Base-by-base conservation (phyloP, 140 eudicot genomes). In the Erigeron philadelphicus region DNA sequence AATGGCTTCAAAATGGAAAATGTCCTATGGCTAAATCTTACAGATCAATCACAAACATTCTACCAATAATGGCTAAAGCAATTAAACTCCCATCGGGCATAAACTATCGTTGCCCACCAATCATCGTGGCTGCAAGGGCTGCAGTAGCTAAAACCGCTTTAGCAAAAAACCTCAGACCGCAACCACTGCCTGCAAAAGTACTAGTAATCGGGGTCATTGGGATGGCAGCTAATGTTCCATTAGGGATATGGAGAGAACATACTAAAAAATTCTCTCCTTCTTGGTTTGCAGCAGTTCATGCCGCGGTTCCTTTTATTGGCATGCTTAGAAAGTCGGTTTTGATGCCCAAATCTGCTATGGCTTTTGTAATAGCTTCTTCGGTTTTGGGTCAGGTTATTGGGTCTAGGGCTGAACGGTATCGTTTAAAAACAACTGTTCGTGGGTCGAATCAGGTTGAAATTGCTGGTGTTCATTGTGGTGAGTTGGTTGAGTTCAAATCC, bases 341-440 rank as follows among this genome's bases (percentile, higher is more conserved):
- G 81, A 89, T 93, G 98, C 98, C 98, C 15, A 93, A 93, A 76
- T 58, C 90, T 2, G 98, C 98, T 31, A 89, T 93, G 98, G 98
- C 96, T 2, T 83, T 93, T 56, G 89, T 96, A 11, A 89, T 93
- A 10, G 98, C 90, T 31, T 96, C 98, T 17, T 93, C 98, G 4
- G 76, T 93, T 77, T 72, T 93, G 57, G 98, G 98, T 4, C 98
- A 93, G 77, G 98, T 93, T 43, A 89, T 93, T 53, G 98, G 98
- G 17, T 89, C 98, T 0, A 74, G 98, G 76, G 98, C 98, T 8
- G 98, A 93, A 72, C 76, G 98, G 45, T 82, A 84, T 47, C 83
- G 96, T 11, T 70, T 93, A 44, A 85, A 85, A 53, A 71, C 88
- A 3, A 41, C 57, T 41, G 85, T 75, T 50, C 80, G 69, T 0